Evolutionary conservation across 73 alveolate genomes (phyloP).

Genomic region (Symbiodinium natans): DNA sequence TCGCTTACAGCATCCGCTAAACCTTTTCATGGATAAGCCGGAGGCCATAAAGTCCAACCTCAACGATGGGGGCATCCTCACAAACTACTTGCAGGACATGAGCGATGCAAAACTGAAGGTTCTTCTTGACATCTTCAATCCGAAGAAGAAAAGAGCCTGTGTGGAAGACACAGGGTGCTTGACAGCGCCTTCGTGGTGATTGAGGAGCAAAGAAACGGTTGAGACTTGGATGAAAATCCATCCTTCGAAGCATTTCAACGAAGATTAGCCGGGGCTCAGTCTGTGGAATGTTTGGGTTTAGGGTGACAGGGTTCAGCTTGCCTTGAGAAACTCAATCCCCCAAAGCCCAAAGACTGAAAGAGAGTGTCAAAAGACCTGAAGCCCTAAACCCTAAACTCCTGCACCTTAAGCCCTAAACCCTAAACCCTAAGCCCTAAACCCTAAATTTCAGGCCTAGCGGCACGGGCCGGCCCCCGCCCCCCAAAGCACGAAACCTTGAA

Average conservation of each 20-base stretch:
- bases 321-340: no score
- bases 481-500: no score
- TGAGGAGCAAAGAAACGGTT: background rate
- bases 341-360: no score
- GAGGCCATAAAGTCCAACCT: background rate
- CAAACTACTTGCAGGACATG: background rate
- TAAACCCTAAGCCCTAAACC: no score
- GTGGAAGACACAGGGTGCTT: background rate
- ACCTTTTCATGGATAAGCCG: background rate
- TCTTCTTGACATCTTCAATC: background rate
- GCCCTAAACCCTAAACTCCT: background rate
- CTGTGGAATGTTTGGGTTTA: no score
- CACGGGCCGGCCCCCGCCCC: no score
- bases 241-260: background rate
- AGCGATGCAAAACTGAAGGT: background rate
- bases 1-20: background rate
- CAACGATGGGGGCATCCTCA: background rate
- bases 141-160: background rate
- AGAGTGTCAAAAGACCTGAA: no score
- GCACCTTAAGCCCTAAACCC: background rate
- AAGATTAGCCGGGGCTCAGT: background rate
- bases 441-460: no score
- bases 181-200: background rate
- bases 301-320: background rate
- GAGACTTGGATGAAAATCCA: background rate